Conservation (phyloP, 805 yeast genomes). For the Metschnikowia rubicola region DNA sequence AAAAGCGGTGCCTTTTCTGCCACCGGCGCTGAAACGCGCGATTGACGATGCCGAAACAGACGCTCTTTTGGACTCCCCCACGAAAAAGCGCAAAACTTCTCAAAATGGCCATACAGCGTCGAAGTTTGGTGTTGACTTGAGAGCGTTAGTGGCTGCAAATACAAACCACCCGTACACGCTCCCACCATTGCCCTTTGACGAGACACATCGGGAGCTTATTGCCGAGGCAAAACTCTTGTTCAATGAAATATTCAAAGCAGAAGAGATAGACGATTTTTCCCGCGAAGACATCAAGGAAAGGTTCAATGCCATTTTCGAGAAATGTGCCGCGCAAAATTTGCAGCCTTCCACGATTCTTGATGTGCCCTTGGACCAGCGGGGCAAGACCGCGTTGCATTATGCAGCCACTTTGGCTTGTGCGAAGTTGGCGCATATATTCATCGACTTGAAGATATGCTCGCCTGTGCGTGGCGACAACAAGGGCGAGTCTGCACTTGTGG, state of each 20-base stretch:
- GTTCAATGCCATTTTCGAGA: conserved; percentile 23
- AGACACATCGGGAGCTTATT: conserved; percentile 27
- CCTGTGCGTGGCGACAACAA: conserved; percentile 37
- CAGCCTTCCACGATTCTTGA: conserved; percentile 22
- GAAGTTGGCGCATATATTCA: conserved; percentile 32
- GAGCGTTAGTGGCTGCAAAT: conserved; percentile 22
- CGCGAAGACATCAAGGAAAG: conserved; percentile 23
- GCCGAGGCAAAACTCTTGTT: conserved; percentile 33
- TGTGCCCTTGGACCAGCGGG: conserved; percentile 36
- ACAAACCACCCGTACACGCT: conserved; percentile 48
- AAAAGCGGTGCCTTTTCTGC: conserved; percentile 4
- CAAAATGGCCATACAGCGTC: background rate
- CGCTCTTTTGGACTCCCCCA: conserved; percentile 31
- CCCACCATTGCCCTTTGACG: conserved; percentile 38
- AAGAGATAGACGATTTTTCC: conserved; percentile 21
- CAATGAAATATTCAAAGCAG: conserved; percentile 35
- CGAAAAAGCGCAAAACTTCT: conserved; percentile 30
- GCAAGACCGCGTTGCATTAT: conserved; percentile 43
- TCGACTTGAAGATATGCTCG: conserved; percentile 33
- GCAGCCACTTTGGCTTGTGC: conserved; percentile 40
- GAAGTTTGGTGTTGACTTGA: background rate
- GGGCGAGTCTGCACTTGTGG: conserved; percentile 41
- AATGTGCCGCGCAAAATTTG: conserved; percentile 9
- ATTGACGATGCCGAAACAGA: conserved; percentile 20
- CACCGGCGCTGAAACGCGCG: conserved; percentile 3